phyloP scores from a whole-genome alignment of 2,329 filamentous ascomycete genomes.

The Cytospora mali region DNA sequence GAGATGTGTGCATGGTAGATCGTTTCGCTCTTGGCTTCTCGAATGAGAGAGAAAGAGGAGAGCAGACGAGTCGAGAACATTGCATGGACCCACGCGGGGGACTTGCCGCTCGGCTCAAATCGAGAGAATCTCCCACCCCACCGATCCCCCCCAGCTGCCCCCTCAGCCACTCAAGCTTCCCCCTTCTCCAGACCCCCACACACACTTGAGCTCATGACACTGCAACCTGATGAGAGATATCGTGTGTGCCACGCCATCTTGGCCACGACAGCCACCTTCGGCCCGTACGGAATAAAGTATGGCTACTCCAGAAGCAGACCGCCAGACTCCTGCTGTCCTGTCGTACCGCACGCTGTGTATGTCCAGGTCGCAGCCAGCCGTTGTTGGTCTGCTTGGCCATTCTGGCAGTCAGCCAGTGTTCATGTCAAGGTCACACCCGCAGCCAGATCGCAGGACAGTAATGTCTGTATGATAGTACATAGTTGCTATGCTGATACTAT shows the following conservation, averaged over 20 bases:
- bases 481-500: no score
- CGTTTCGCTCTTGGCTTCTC: background rate
- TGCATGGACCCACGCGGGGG: constrained; percentile 19
- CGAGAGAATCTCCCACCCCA: background rate
- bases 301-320: background rate
- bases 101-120: background rate
- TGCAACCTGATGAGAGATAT: background rate
- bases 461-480: no score
- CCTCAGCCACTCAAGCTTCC: no score
- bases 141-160: no score
- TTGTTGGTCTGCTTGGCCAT: background rate
- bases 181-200: no score
- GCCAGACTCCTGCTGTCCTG: background rate
- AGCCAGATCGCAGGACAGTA: no score
- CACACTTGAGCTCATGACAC: background rate
- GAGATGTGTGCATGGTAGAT: background rate
- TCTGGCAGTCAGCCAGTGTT: no score
- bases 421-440: no score
- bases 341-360: background rate
- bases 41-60: background rate
- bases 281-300: background rate
- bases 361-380: background rate
- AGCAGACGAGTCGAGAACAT: constrained; percentile 21
- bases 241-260: background rate
- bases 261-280: background rate